Conservation (phyloP, 345 rosid genomes). For the Camelina laxa region DNA sequence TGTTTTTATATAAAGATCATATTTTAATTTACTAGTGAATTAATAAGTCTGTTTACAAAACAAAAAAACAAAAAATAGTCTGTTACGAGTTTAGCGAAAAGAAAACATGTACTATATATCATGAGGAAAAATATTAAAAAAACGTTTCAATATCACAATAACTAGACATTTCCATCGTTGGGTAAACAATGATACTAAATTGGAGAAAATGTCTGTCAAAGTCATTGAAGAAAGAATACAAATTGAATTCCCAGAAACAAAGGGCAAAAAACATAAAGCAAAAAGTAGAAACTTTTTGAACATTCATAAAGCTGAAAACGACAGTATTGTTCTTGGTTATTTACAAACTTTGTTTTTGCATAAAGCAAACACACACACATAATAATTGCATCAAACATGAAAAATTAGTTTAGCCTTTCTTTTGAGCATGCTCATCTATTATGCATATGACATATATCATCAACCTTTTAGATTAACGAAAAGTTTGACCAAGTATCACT, state of each 20-base stretch:
- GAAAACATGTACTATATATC: too few relatives aligned
- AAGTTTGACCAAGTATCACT: slow-evolving; percentile 11
- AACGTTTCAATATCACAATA: background rate
- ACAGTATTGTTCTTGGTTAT: slow-evolving; percentile 37
- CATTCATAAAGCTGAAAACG: slow-evolving; percentile 47
- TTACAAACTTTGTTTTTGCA: slow-evolving; percentile 25
- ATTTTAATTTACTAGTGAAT: too few relatives aligned
- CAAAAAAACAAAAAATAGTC: too few relatives aligned
- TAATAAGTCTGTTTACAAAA: too few relatives aligned
- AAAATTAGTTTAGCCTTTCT: slow-evolving; percentile 19
- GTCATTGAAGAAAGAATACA: slow-evolving; percentile 32
- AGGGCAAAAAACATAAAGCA: slow-evolving; percentile 37
- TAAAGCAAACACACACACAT: slow-evolving; percentile 28
- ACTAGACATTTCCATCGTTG: background rate
- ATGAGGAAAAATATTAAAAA: too few relatives aligned
- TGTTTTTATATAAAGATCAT: background rate
- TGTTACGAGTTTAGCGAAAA: too few relatives aligned
- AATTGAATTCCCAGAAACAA: slow-evolving; percentile 34
- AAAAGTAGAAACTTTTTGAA: slow-evolving; percentile 39
- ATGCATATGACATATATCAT: slow-evolving; percentile 14
- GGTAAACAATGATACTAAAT: background rate
- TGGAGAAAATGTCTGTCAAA: slow-evolving; percentile 30
- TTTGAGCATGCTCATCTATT: slow-evolving; percentile 38
- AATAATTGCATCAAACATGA: slow-evolving; percentile 39
- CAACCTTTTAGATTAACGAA: background rate